phyloP scores from a whole-genome alignment of 768 basidiomycete genomes.

The Candolleomyces aberdarensis region DNA sequence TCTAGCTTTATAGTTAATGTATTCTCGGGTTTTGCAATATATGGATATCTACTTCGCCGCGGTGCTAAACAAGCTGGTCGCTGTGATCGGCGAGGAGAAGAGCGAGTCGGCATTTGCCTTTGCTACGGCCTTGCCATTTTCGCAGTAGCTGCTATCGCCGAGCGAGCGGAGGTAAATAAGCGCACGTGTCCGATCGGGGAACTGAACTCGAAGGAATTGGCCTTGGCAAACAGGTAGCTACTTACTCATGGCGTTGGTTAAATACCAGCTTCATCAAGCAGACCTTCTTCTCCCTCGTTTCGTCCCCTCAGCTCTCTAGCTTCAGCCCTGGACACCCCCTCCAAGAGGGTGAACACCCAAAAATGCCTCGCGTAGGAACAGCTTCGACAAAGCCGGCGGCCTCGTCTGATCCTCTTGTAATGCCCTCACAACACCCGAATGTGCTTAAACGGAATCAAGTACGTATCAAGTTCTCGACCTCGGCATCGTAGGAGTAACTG shows the following conservation, averaged over 20 bases:
- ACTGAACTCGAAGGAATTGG: not conserved
- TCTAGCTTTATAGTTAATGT: no score
- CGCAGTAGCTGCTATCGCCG: not conserved
- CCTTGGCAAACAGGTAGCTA: not conserved
- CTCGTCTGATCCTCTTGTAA: slow-evolving; percentile 22
- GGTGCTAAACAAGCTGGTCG: not conserved
- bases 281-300: slow-evolving; percentile 4
- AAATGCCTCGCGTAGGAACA: slow-evolving; percentile 4
- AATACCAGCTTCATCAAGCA: not conserved
- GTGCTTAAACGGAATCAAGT: slow-evolving; percentile 55
- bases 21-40: no score
- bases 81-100: not conserved
- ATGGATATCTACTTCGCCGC: not conserved
- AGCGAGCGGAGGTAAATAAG: not conserved
- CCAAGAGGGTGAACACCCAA: not conserved
- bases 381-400: slow-evolving; percentile 11
- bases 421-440: slow-evolving; percentile 35
- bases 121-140: not conserved
- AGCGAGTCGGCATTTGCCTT: not conserved
- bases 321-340: not conserved
- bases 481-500: not conserved
- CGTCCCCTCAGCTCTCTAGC: slow-evolving; percentile 12
- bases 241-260: not conserved
- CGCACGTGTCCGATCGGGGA: slow-evolving; percentile 2
- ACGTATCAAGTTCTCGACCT: slow-evolving; percentile 12